Evolutionary conservation across 352 stramenopile species (phyloP), one percentile per base, ranked within the genome.

Genomic region (Phytopythium chamaehyphon): DNA sequence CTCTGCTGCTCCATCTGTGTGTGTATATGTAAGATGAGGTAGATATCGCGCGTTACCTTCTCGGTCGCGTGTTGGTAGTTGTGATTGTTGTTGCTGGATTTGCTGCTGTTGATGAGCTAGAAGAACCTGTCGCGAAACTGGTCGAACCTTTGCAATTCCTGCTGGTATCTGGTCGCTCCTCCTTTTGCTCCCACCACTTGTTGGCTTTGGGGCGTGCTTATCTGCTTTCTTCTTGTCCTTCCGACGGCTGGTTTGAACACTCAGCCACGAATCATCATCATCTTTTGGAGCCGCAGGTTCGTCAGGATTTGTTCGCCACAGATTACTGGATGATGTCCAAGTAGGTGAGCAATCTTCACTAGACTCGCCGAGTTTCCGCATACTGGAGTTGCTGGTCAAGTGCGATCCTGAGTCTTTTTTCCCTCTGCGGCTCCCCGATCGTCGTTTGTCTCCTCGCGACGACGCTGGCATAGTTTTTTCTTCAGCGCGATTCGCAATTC

Each of bases 111-210:
- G 62, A 22, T 78, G 62, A 3, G 66, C 66, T 2, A 62, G 24
- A 51, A 78, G 42, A 14, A 61, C 57, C 40, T 83, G 72, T 18
- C 66, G 62, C 23, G 72, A 83, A 15, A 83, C 61, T 0, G 72
- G 69, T 39, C 69, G 69, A 10, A 80, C 66, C 56, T 64, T 57
- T 15, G 56, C 72, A 24, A 76, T 64, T 0, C 63, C 26, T 53
- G 3, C 70, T 36, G 26, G 58, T 53, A 23, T 44, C 43, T 33
- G 51, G 38, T 15, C 68, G 38, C 6, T 72, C 55, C 74, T 82
- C 52, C 71, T 79, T 44, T 53, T 63, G 11, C 40, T 49, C 12
- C 57, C 58, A 31, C 54, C 46, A 44, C 49, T 76, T 16, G 65
- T 48, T 31, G 55, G 55, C 51, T 79, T 82, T 9, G 63, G 66